phyloP scores from a whole-genome alignment of 331 rosid genomes.

The Pyrus hybrid region DNA sequence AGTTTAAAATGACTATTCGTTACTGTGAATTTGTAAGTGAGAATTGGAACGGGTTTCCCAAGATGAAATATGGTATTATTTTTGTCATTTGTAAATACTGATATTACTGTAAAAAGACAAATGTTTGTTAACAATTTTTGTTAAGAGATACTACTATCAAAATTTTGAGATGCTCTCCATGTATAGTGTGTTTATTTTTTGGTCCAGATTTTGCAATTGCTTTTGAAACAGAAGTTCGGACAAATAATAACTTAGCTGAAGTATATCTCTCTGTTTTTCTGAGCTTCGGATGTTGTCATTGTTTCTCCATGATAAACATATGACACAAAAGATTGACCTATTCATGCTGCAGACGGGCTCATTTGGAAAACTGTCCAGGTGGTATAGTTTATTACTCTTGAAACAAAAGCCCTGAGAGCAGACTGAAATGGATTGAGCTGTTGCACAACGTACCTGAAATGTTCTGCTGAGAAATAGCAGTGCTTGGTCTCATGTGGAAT shows the following conservation, averaged over 20 bases:
- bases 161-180: background rate
- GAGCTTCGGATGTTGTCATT: background rate
- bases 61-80: background rate
- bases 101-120: background rate
- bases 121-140: background rate
- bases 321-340: background rate
- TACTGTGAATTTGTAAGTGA: background rate
- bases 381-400: conserved; percentile 1
- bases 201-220: background rate
- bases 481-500: conserved; percentile 12
- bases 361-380: background rate
- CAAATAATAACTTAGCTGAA: background rate
- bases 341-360: conserved; percentile 4
- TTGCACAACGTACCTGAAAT: background rate
- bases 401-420: background rate
- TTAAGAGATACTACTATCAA: background rate
- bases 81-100: background rate
- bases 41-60: background rate
- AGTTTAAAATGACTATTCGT: background rate
- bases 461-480: background rate
- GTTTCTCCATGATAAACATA: background rate
- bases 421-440: background rate
- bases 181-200: background rate
- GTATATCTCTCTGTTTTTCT: background rate
- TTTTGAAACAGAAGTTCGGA: background rate